Percentiles rank a stretch among this genome's conserved stretches.
Evolutionary conservation across 1,284 basidiomycete species (phyloP).

Genomic region (Ganoderma lingzhi): DNA sequence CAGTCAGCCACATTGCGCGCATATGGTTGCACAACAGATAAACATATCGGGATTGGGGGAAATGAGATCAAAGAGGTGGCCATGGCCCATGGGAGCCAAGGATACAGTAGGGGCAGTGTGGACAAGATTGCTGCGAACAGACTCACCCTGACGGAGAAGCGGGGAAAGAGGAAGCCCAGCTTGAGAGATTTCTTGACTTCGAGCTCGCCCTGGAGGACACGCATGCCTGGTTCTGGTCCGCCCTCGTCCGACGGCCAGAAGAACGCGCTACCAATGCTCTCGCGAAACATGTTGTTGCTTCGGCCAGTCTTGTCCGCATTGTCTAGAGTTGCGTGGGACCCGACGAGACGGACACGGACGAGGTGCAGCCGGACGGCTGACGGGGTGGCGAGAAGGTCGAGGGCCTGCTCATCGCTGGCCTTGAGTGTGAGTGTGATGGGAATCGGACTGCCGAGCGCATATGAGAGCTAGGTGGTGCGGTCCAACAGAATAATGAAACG

Average conservation of each 20-base stretch:
- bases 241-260: constrained; percentile 56
- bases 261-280: constrained; percentile 50
- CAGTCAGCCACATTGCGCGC: constrained; percentile 5
- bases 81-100: not conserved
- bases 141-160: constrained; percentile 56
- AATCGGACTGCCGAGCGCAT: constrained; percentile 56
- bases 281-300: constrained; percentile 56
- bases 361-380: constrained; percentile 45
- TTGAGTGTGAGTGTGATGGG: constrained; percentile 56
- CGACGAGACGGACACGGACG: constrained; percentile 50
- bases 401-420: constrained; percentile 53
- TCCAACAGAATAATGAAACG: not conserved
- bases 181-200: constrained; percentile 54
- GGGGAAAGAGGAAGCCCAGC: constrained; percentile 62
- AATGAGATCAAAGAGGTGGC: not conserved
- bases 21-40: constrained; percentile 1
- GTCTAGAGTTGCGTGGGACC: constrained; percentile 51
- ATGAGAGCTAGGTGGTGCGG: constrained; percentile 49
- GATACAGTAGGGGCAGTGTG: not conserved
- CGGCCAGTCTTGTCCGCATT: constrained; percentile 46
- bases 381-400: constrained; percentile 56
- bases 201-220: constrained; percentile 60
- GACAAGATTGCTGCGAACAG: not conserved
- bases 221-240: constrained; percentile 38
- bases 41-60: constrained; percentile 5